These are phyloP conservation scores for Clavaria fumosa DNA, from an alignment of 768 basidiomycete genomes.

Conservation along the genomic window DNA sequence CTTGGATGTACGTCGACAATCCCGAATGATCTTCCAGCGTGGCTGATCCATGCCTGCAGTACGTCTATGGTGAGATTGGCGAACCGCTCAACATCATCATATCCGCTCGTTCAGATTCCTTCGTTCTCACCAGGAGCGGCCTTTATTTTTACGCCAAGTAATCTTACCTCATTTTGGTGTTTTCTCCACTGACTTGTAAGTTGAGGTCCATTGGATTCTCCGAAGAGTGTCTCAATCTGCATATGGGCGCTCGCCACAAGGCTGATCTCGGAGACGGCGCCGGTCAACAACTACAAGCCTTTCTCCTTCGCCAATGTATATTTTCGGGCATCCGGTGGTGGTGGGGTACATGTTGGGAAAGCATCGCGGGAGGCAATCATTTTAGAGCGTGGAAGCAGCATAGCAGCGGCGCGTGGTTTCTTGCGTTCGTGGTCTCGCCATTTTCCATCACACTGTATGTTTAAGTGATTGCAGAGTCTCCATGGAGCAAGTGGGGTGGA, in stretches of 20 bases:
- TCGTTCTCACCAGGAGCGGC: conserved; percentile 59
- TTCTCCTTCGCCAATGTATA: conserved; percentile 66
- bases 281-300: conserved; percentile 48
- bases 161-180: neutral
- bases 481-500: conserved; percentile 40
- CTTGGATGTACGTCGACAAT: conserved; percentile 68
- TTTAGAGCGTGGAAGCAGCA: conserved; percentile 86
- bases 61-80: too few species aligned
- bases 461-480: conserved; percentile 52
- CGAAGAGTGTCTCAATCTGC: conserved; percentile 68
- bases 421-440: conserved; percentile 36
- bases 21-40: too few species aligned
- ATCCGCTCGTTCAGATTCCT: conserved; percentile 64
- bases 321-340: too few species aligned
- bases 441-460: too few species aligned
- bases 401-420: conserved; percentile 70
- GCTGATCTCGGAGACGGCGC: conserved; percentile 79
- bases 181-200: neutral
- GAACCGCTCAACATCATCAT: conserved; percentile 81
- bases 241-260: conserved; percentile 56
- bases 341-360: conserved; percentile 85
- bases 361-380: conserved; percentile 75
- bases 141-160: conserved; percentile 53
- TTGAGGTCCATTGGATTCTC: conserved; percentile 67
- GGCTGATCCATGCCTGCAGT: too few species aligned